These are phyloP conservation scores for Jackrogersella multiformis DNA, from an alignment of 495 filamentous ascomycete species.

Conservation along the genomic window DNA sequence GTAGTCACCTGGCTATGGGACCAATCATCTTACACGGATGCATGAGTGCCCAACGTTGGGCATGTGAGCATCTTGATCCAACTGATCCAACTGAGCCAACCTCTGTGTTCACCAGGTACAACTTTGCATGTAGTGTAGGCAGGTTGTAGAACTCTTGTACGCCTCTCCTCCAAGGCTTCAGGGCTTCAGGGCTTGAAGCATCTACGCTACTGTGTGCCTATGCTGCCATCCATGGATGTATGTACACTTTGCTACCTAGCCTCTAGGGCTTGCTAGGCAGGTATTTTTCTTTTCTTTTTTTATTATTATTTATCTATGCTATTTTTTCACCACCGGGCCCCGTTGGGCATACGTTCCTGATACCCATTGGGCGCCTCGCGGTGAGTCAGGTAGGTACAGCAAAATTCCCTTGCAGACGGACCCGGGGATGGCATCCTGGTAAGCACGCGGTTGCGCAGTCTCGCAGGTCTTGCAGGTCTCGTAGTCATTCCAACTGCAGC, in stretches of 20 bases:
- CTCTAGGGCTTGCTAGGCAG: too few relatives aligned
- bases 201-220: slow-evolving; percentile 31
- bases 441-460: slow-evolving; percentile 35
- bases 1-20: slow-evolving; percentile 12
- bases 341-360: slow-evolving; percentile 41
- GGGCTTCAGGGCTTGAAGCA: too few relatives aligned
- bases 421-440: slow-evolving; percentile 40
- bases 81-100: too few relatives aligned
- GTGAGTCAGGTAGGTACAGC: slow-evolving; percentile 43
- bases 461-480: neutral
- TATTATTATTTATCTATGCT: too few relatives aligned
- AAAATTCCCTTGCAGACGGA: slow-evolving; percentile 39
- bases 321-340: slow-evolving; percentile 14
- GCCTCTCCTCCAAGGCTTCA: neutral
- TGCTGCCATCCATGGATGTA: too few relatives aligned
- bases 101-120: slow-evolving; percentile 37
- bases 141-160: slow-evolving; percentile 21
- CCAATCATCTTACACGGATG: slow-evolving; percentile 43
- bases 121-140: slow-evolving; percentile 16
- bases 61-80: slow-evolving; percentile 33
- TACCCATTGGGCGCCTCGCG: slow-evolving; percentile 42
- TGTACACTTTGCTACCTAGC: too few relatives aligned
- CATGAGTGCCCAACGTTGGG: slow-evolving; percentile 38
- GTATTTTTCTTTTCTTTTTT: too few relatives aligned
- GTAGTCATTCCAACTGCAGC: slow-evolving; percentile 14